Conservation (phyloP, 768 basidiomycete genomes). For the Termitomyces heimii region DNA sequence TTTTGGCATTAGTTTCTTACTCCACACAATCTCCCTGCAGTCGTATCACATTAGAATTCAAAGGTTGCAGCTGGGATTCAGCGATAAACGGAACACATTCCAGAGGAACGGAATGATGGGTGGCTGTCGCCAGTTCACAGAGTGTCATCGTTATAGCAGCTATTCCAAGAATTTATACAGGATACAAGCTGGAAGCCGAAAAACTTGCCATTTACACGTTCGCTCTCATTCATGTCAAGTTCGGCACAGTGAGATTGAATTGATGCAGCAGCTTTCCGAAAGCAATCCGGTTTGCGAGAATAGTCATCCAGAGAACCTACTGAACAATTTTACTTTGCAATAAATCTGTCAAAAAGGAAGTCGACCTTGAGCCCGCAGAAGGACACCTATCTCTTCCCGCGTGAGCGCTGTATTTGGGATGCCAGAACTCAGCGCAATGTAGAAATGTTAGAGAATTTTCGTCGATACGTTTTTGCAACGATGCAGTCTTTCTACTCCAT, state of each 20-base stretch:
- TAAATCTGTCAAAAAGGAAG: neutral
- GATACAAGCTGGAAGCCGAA: neutral
- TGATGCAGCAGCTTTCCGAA: constrained; percentile 42
- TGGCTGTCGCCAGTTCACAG: constrained; percentile 74
- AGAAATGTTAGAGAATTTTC: neutral
- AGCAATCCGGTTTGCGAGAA: constrained; percentile 54
- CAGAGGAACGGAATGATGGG: constrained; percentile 58
- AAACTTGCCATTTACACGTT: constrained; percentile 50
- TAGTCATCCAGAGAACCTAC: constrained; percentile 30
- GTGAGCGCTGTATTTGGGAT: constrained; percentile 6
- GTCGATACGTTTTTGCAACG: constrained; percentile 2
- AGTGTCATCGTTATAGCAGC: constrained; percentile 75
- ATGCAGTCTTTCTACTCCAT: neutral
- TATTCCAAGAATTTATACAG: constrained; percentile 17
- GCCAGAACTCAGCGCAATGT: neutral
- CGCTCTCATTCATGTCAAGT: constrained; percentile 53
- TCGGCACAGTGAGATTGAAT: constrained; percentile 48
- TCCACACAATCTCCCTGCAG: constrained; percentile 46
- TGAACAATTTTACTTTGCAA: neutral
- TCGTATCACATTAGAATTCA: constrained; percentile 10
- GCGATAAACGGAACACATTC: constrained; percentile 46
- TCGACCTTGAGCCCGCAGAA: constrained; percentile 12
- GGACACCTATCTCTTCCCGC: constrained; percentile 8
- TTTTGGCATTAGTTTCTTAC: constrained; percentile 20
- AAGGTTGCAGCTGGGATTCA: constrained; percentile 11